Conservation (phyloP, 176 grass and related monocot species). For the Juncus effusus region DNA sequence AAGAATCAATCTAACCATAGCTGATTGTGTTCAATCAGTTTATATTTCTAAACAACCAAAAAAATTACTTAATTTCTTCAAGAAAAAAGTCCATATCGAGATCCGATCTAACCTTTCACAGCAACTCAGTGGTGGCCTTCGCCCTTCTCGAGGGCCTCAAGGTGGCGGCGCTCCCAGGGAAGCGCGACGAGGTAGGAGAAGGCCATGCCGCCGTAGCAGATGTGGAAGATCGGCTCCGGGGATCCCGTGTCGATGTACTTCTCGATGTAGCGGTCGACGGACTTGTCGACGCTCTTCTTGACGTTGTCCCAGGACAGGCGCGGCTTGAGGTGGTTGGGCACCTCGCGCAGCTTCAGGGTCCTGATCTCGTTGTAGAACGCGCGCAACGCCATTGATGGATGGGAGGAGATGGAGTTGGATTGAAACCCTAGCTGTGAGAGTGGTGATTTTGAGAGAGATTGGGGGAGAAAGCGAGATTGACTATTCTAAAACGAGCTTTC, state of each 20-base stretch:
- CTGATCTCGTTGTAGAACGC: conserved; percentile 75
- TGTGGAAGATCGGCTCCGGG: conserved; percentile 59
- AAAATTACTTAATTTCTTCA: background rate
- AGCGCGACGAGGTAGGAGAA: conserved; percentile 73
- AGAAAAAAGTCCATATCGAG: background rate
- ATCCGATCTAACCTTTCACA: conserved; percentile 9
- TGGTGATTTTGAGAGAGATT: background rate
- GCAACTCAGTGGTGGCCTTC: conserved; percentile 43
- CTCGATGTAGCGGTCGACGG: conserved; percentile 86
- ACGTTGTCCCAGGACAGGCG: conserved; percentile 57
- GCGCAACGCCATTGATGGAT: conserved; percentile 57
- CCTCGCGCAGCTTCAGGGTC: conserved; percentile 66
- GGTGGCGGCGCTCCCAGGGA: conserved; percentile 65
- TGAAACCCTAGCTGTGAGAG: background rate
- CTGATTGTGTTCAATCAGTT: no score
- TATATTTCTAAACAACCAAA: background rate
- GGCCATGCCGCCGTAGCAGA: conserved; percentile 73
- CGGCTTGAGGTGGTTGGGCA: conserved; percentile 63
- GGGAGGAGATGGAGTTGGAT: background rate
- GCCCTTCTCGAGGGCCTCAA: conserved; percentile 57
- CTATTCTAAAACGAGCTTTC: no score
- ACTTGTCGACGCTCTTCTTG: conserved; percentile 70
- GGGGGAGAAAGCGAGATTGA: background rate
- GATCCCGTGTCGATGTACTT: conserved; percentile 92
- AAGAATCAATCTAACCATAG: no score